Conservation (phyloP, 2,329 filamentous ascomycete genomes). For the Biscogniauxia mediterranea region DNA sequence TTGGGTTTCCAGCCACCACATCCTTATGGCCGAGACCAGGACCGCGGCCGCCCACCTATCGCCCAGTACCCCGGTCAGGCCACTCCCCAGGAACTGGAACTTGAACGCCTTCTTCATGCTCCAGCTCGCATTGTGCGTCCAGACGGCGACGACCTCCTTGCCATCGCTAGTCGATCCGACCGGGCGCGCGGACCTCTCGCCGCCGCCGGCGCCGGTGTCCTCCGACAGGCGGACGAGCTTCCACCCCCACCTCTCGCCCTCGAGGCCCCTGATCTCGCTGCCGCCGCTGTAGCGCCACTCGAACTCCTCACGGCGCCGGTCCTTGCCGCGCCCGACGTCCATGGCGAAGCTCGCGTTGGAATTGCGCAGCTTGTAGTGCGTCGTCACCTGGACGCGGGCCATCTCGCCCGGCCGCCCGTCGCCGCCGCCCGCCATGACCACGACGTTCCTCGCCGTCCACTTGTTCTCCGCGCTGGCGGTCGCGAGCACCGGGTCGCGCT, state of each 20-base stretch:
- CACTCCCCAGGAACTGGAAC: constrained; percentile 24
- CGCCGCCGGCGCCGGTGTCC: constrained; percentile 5
- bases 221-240: constrained; percentile 24
- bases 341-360: constrained; percentile 13
- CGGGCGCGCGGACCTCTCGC: constrained; percentile 3
- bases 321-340: constrained; percentile 15
- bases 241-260: constrained; percentile 17
- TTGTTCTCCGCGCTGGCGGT: constrained; percentile 13
- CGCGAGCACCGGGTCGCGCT: constrained; percentile 19
- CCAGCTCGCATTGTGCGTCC: constrained; percentile 12
- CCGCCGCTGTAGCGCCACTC: constrained; percentile 26
- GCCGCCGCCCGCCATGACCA: constrained; percentile 7
- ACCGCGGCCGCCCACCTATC: constrained; percentile 21
- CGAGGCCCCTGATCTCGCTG: constrained; percentile 18
- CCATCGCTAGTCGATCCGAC: constrained; percentile 19
- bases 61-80: constrained; percentile 21
- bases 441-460: constrained; percentile 5
- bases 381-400: neutral
- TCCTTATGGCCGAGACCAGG: constrained; percentile 21
- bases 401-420: neutral
- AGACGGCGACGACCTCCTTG: constrained; percentile 25
- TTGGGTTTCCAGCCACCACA: constrained; percentile 17
- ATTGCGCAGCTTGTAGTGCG: constrained; percentile 2
- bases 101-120: constrained; percentile 22
- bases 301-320: constrained; percentile 20